A percentile compares a stretch with the other conserved stretches of the same genome.
These are phyloP conservation scores for Naganishia liquefaciens DNA, from an alignment of 1,284 basidiomycete genomes.

Conservation along the genomic window DNA sequence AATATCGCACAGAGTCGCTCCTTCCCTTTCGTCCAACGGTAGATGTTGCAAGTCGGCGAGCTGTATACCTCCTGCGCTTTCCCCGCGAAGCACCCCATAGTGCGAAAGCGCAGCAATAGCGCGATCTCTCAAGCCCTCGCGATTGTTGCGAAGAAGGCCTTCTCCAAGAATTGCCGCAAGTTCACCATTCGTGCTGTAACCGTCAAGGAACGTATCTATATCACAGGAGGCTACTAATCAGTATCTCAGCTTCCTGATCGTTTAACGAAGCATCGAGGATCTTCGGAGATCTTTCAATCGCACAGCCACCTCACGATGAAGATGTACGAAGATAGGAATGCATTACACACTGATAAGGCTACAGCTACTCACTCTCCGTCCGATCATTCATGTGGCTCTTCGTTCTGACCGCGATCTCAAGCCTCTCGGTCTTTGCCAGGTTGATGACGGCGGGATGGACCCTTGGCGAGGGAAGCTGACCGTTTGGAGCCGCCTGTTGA, in stretches of 20 bases:
- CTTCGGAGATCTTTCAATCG: not conserved
- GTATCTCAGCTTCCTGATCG: not conserved
- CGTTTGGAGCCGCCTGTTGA: not conserved
- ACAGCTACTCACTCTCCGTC: slow-evolving; percentile 41
- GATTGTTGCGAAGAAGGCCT: slow-evolving; percentile 5
- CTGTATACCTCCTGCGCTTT: slow-evolving; percentile 12
- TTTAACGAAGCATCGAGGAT: not conserved
- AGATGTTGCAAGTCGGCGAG: slow-evolving; percentile 11
- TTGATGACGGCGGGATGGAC: not conserved
- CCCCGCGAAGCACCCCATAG: slow-evolving; percentile 5
- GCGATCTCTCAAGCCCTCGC: slow-evolving; percentile 13
- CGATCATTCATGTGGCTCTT: slow-evolving; percentile 11
- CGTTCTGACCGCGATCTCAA: not conserved
- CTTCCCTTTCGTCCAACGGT: slow-evolving; percentile 3
- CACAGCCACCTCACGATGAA: no score
- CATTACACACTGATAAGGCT: not conserved
- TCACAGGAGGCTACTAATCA: not conserved
- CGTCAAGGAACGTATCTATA: slow-evolving; percentile 13
- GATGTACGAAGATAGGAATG: not conserved
- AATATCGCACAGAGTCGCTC: slow-evolving; percentile 6
- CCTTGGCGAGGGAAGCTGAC: slow-evolving; percentile 8
- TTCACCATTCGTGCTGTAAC: slow-evolving; percentile 1
- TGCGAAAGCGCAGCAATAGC: not conserved
- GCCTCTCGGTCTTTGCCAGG: not conserved
- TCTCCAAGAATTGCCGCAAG: slow-evolving; percentile 9